phyloP scores from a whole-genome alignment of 2,329 filamentous ascomycete genomes.

The Chalaropsis ovoidea region DNA sequence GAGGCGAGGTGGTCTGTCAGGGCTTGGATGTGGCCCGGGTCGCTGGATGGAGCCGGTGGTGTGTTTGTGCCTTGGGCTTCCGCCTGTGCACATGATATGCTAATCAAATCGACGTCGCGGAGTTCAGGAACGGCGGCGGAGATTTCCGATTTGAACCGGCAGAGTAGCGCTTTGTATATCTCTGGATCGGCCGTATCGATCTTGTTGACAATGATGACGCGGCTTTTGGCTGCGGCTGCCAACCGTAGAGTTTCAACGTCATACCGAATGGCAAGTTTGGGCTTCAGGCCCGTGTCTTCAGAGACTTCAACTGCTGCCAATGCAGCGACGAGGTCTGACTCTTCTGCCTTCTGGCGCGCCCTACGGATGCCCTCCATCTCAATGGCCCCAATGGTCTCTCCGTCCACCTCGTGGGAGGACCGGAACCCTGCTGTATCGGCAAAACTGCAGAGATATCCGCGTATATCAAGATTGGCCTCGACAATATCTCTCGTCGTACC shows the following conservation, averaged over 20 bases:
- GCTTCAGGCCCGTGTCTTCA: neutral
- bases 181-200: constrained; percentile 39
- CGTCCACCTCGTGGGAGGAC: constrained; percentile 31
- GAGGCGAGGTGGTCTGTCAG: constrained; percentile 58
- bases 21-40: constrained; percentile 55
- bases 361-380: constrained; percentile 86
- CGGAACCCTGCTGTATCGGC: constrained; percentile 90
- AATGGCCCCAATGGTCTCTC: constrained; percentile 52
- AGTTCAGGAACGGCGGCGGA: constrained; percentile 34
- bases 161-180: constrained; percentile 33
- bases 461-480: constrained; percentile 80
- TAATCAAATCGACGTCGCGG: constrained; percentile 36
- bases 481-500: constrained; percentile 92
- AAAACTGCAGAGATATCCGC: constrained; percentile 84
- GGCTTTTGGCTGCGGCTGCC: constrained; percentile 40
- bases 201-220: constrained; percentile 54
- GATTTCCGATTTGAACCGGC: constrained; percentile 9
- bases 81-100: constrained; percentile 29
- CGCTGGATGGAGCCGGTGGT: constrained; percentile 30
- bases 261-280: constrained; percentile 36
- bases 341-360: constrained; percentile 67
- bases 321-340: constrained; percentile 77
- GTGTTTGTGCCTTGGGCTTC: constrained; percentile 62
- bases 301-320: constrained; percentile 60
- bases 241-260: constrained; percentile 48